Conservation (phyloP, 441 rosid species). For the Metrosideros polymorpha region DNA sequence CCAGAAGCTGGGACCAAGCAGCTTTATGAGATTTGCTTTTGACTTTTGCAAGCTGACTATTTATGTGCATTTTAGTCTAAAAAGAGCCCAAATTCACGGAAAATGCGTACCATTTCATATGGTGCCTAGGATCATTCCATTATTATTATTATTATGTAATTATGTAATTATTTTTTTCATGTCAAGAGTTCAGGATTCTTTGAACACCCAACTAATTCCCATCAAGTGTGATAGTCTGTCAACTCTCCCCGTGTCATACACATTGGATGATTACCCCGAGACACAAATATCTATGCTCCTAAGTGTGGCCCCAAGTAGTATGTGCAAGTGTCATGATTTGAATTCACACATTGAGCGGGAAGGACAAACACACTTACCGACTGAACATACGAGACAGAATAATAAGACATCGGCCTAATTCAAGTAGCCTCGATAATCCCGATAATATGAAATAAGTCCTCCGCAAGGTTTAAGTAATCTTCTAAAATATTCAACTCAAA, state of each 20-base stretch:
- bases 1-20: not conserved
- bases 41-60: not conserved
- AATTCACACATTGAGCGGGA: not conserved
- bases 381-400: not conserved
- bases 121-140: not conserved
- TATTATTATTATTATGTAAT: not conserved
- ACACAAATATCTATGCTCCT: too few species aligned
- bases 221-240: not conserved
- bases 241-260: not conserved
- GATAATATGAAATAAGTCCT: not conserved
- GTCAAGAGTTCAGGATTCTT: not conserved
- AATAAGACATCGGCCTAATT: not conserved
- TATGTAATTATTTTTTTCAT: not conserved
- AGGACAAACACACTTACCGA: not conserved
- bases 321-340: not conserved
- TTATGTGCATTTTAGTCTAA: not conserved
- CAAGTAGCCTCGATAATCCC: too few species aligned
- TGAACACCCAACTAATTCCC: not conserved
- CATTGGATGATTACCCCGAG: not conserved
- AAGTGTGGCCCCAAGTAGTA: accelerated
- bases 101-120: not conserved
- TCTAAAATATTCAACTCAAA: not conserved
- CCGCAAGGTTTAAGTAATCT: not conserved
- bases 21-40: not conserved
- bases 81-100: not conserved